Evolutionary conservation across 129 eudicot species (phyloP).

Genomic region (Flaveria robusta): DNA sequence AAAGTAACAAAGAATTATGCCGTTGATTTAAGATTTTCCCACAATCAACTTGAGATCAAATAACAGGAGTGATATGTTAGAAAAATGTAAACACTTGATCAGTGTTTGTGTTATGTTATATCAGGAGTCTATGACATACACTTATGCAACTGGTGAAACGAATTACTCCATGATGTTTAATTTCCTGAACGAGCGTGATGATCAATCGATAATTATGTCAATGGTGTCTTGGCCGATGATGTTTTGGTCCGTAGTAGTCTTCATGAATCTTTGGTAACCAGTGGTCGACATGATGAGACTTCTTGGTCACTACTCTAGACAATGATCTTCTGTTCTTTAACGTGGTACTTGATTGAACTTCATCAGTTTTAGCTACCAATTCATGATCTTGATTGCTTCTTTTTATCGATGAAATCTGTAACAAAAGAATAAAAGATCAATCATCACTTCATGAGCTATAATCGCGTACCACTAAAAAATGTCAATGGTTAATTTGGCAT

Average conservation of each 20-base stretch:
- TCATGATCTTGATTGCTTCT: constrained; percentile 23
- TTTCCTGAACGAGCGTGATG: not conserved
- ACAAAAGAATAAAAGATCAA: constrained; percentile 13
- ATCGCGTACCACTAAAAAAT: not conserved
- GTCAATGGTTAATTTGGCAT: not conserved
- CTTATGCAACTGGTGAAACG: constrained; percentile 13
- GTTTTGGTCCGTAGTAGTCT: constrained; percentile 79
- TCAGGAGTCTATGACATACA: not conserved
- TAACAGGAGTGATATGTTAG: not conserved
- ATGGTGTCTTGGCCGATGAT: constrained; percentile 62
- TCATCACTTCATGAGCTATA: not conserved
- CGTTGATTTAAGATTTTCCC: constrained; percentile 9
- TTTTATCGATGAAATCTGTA: constrained; percentile 18
- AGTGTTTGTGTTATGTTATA: constrained; percentile 19
- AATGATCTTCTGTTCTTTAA: constrained; percentile 40
- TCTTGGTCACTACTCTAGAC: constrained; percentile 41
- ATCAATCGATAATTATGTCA: constrained; percentile 16
- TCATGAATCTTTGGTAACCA: constrained; percentile 79
- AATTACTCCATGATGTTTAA: not conserved
- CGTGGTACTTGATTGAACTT: constrained; percentile 43
- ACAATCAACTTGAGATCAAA: constrained; percentile 18
- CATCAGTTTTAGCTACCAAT: constrained; percentile 32
- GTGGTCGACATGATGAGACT: constrained; percentile 44
- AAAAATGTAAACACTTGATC: not conserved
- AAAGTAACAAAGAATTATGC: constrained; percentile 1